Base-by-base conservation (phyloP, 148 eudicot species). In the Heliamphora exappendiculata region DNA sequence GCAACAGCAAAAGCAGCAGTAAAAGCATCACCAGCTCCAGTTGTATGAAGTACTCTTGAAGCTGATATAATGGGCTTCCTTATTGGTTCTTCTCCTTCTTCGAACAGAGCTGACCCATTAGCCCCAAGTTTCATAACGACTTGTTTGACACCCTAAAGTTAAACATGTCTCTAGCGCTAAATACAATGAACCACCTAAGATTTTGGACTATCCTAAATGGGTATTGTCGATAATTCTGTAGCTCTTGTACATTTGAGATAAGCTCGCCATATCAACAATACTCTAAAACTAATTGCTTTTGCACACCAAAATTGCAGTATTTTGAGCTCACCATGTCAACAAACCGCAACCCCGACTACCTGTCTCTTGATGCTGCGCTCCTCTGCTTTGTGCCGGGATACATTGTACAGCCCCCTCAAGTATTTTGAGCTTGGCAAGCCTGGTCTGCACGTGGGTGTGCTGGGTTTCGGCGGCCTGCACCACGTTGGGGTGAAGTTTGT, bases 1-100 rank as follows among this genome's bases (percentile, higher is more conserved):
- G 97, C 97, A 51, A 94, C 97, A 62, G 93, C 97, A 86, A 89
- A 94, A 68, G 98, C 93, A 70, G 98, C 90, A 49, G 98, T 94
- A 69, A 92, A 94, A 55, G 98, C 90, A 75, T 94, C 97, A 36
- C 97, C 97, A 7, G 98, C 98, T 67, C 98, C 98, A 1, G 98
- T 94, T 70, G 98, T 91, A 72, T 94, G 95, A 7, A 94, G 55
- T 42, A 92, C 97, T 79, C 85, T 85, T 24, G 88, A 76, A 77
- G 96, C 98, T 10, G 81, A 80, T 77, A 92, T 86, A 63, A 94
- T 88, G 22, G 89, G 72, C 78, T 92, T 96, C 73, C 78, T 85
- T 37, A 90, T 78, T 8, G 96, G 88, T 82, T 88, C 90, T 83
- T 94, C 89, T 60, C 97, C 96, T 86, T 90, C 81, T 37, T 82